These are phyloP conservation scores for Saraca asoca DNA, from an alignment of 331 rosid species.

Conservation along the genomic window DNA sequence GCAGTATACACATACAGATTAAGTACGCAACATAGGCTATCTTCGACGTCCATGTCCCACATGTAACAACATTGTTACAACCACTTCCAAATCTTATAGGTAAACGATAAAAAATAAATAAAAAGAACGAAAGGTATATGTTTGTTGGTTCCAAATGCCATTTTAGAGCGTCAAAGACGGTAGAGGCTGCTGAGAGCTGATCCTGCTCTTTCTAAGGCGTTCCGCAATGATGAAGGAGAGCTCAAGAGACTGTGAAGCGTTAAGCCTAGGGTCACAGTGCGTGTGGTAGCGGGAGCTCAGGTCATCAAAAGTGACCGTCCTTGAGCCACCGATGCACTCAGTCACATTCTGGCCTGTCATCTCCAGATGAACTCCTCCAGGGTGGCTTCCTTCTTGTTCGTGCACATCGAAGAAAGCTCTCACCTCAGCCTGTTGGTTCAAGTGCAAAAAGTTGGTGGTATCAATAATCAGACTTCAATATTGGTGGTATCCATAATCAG, in stretches of 20 bases:
- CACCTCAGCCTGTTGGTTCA: slow-evolving; percentile 75
- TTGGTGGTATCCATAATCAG: no score
- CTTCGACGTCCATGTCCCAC: not conserved
- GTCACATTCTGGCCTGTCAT: slow-evolving; percentile 99
- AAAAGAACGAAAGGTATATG: slow-evolving; percentile 6
- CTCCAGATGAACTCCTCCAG: slow-evolving; percentile 37
- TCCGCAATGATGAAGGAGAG: slow-evolving; percentile 96
- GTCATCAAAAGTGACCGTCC: slow-evolving; percentile 90
- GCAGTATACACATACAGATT: slow-evolving; percentile 47
- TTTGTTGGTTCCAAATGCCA: slow-evolving; percentile 10
- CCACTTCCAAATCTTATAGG: slow-evolving; percentile 7
- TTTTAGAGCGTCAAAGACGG: slow-evolving; percentile 8
- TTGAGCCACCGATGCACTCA: slow-evolving; percentile 96
- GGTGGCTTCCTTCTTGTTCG: slow-evolving; percentile 97
- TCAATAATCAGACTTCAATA: slow-evolving; percentile 32
- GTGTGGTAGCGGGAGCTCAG: slow-evolving; percentile 97
- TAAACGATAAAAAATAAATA: slow-evolving; percentile 1
- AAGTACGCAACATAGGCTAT: slow-evolving; percentile 36
- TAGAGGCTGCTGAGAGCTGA: slow-evolving; percentile 58
- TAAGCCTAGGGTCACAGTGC: slow-evolving; percentile 96
- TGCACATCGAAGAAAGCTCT: slow-evolving; percentile 98
- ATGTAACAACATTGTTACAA: slow-evolving; percentile 7
- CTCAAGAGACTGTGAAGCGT: slow-evolving; percentile 97
- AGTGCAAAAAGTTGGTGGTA: slow-evolving; percentile 2
- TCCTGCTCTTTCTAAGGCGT: slow-evolving; percentile 83